Conservation (phyloP, 768 basidiomycete species). For the Fomitopsis pulvina region DNA sequence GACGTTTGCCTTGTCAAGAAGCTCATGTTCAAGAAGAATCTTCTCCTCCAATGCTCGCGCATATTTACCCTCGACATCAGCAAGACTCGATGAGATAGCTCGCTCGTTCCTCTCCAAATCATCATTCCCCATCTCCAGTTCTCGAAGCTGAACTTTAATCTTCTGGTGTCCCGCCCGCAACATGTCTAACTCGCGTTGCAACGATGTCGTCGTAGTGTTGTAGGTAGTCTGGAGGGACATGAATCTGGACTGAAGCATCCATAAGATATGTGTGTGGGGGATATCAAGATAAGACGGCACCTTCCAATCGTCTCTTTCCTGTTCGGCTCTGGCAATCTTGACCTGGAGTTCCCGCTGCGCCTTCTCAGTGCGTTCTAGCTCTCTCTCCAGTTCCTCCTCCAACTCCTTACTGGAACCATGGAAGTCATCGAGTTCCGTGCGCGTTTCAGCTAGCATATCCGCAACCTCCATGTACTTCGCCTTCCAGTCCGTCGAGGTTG, state of each 20-base stretch:
- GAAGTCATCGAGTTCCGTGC: slow-evolving; percentile 82
- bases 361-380: slow-evolving; percentile 83
- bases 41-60: slow-evolving; percentile 92
- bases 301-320: slow-evolving; percentile 91
- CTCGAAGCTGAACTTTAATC: slow-evolving; percentile 68
- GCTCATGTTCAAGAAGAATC: slow-evolving; percentile 92
- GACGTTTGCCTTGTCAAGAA: slow-evolving; percentile 81
- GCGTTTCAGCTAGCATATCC: slow-evolving; percentile 80
- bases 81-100: slow-evolving; percentile 74
- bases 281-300: slow-evolving; percentile 30
- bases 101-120: slow-evolving; percentile 95
- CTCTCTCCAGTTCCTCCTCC: slow-evolving; percentile 88
- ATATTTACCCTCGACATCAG: slow-evolving; percentile 84
- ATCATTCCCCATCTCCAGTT: slow-evolving; percentile 97
- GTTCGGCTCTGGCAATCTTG: slow-evolving; percentile 63
- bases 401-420: slow-evolving; percentile 84
- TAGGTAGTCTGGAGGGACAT: slow-evolving; percentile 85
- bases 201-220: slow-evolving; percentile 82
- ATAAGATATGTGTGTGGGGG: neutral
- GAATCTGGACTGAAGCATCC: slow-evolving; percentile 77
- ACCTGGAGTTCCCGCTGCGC: slow-evolving; percentile 73
- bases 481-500: slow-evolving; percentile 63
- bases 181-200: slow-evolving; percentile 87
- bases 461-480: slow-evolving; percentile 76
- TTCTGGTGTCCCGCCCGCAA: slow-evolving; percentile 69